These are phyloP conservation scores for Alternaria arbusti DNA, from an alignment of 2,329 filamentous ascomycete genomes.

Conservation along the genomic window DNA sequence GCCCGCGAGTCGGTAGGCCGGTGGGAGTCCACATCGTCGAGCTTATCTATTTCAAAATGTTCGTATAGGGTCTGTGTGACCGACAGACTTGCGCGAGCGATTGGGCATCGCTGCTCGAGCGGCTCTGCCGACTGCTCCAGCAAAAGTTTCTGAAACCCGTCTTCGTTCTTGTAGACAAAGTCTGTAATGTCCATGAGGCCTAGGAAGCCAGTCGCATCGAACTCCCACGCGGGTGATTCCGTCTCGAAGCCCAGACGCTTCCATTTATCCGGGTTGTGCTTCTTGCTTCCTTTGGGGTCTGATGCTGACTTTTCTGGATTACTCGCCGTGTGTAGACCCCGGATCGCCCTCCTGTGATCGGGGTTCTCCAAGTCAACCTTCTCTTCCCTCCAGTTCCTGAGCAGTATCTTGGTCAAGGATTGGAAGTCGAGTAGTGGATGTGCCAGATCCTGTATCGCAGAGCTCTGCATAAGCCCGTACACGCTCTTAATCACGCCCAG, in stretches of 20 bases:
- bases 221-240: constrained; percentile 85
- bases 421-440: constrained; percentile 94
- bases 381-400: constrained; percentile 88
- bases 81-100: constrained; percentile 84
- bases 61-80: constrained; percentile 90
- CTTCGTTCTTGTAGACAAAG: constrained; percentile 89
- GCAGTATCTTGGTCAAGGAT: constrained; percentile 82
- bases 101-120: constrained; percentile 76
- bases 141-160: constrained; percentile 88
- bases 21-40: constrained; percentile 78
- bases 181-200: constrained; percentile 98
- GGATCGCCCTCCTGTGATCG: constrained; percentile 86
- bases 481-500: constrained; percentile 91
- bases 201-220: constrained; percentile 83
- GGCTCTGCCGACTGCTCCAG: constrained; percentile 84
- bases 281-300: constrained; percentile 62
- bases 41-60: constrained; percentile 91
- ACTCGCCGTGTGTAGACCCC: constrained; percentile 83
- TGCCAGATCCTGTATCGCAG: constrained; percentile 86
- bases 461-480: constrained; percentile 90
- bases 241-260: constrained; percentile 87
- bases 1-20: constrained; percentile 77
- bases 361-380: constrained; percentile 82
- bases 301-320: constrained; percentile 65
- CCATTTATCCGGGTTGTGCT: constrained; percentile 92